Base-by-base conservation (phyloP, 345 rosid species). In the Geranium brycei region DNA sequence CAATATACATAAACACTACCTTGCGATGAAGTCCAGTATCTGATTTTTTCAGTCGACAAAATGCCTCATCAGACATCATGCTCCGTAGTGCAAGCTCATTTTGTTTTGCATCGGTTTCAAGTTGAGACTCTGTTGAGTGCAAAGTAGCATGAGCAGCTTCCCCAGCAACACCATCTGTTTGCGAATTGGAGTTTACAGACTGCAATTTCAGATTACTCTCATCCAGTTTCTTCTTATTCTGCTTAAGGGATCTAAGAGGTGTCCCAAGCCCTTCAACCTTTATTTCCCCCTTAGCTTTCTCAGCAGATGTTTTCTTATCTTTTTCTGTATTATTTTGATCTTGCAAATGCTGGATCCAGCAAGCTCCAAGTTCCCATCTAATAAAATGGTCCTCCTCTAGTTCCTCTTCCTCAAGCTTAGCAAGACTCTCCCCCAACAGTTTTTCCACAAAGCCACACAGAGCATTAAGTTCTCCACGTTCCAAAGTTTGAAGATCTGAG, bases 341-440 rank as follows among this genome's bases (percentile, higher is more conserved):
- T 77, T 88, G 99, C 75, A 93, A 79, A 82, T 90, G 95, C 53
- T 88, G 99, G 76, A 93, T 80, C 99, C 99, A 93, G 75, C 99
- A 90, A 72, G 99, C 96, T 70, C 99, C 97, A 63, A 93, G 96
- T 70, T 93, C 99, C 99, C 99, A 93, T 81, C 99, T 83, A 72
- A 93, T 79, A 69, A 81, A 81, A 67, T 77, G 77, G 57, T 82
- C 82, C 70, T 64, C 67, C 66, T 78, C 77, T 18, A 68, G 66
- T 62, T 82, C 79, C 76, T 81, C 87, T 67, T 78, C 81, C 72
- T 87, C 96, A 76, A 93, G 97, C 80, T 82, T 85, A 65, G 71
- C 66, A 61, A 93, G 78, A 79, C 97, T 93, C 73, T 86, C 85
- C 75, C 85, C 89, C 76, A 93, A 65, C 77, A 93, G 67, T 78